Evolutionary conservation across 257 asterid genomes (phyloP).

Genomic region (Petunia axillaris): DNA sequence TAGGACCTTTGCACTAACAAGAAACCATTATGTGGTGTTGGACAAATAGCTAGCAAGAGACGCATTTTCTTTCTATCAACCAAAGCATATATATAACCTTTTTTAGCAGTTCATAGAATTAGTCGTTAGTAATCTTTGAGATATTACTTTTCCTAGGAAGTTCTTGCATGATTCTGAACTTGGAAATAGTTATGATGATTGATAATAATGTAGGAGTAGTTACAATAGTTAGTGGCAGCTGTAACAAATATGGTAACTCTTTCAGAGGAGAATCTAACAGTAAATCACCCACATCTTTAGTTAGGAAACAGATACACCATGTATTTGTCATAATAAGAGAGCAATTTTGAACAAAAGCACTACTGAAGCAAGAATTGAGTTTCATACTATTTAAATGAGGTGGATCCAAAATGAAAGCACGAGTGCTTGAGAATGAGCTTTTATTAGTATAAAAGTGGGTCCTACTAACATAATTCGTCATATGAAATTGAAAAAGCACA

Average conservation of each 20-base stretch:
- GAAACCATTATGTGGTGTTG: background rate
- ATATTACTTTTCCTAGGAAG: background rate
- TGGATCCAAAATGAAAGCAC: background rate
- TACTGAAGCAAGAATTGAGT: background rate
- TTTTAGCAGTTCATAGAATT: background rate
- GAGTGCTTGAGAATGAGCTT: slow-evolving; percentile 17
- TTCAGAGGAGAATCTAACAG: background rate
- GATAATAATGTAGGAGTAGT: background rate
- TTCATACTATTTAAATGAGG: background rate
- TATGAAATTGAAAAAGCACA: background rate
- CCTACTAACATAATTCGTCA: background rate
- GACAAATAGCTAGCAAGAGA: background rate
- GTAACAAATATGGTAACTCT: slow-evolving; percentile 11
- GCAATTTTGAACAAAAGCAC: slow-evolving; percentile 9
- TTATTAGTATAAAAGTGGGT: background rate
- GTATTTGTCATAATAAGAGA: background rate
- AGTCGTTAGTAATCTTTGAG: background rate
- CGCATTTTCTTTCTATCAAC: background rate
- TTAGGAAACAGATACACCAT: background rate
- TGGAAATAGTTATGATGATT: background rate
- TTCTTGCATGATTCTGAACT: background rate
- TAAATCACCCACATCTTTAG: slow-evolving; percentile 7
- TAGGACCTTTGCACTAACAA: background rate
- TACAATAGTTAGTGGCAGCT: slow-evolving; percentile 2
- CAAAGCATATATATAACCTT: slow-evolving; percentile 19